Evolutionary conservation across 495 filamentous ascomycete genomes (phyloP).

Genomic region (Copromyces sp.): DNA sequence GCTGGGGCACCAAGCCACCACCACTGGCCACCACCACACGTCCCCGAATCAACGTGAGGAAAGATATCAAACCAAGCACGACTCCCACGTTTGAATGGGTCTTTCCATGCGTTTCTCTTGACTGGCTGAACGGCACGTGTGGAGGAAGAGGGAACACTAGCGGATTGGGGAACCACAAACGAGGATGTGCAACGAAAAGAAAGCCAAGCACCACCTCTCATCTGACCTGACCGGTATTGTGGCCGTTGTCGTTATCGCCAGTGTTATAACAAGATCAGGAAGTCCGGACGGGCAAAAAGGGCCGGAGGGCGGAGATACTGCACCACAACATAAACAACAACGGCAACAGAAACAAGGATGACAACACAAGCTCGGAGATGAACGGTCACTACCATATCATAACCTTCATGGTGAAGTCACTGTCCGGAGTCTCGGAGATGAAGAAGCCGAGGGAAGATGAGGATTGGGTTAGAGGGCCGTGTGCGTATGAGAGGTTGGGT

Average conservation of each 20-base stretch:
- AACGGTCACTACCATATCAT: background rate
- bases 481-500: background rate
- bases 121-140: background rate
- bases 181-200: background rate
- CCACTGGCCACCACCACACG: background rate
- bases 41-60: background rate
- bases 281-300: background rate
- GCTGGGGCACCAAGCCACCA: background rate
- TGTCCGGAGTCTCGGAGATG: background rate
- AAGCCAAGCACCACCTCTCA: background rate
- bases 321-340: background rate
- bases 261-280: background rate
- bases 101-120: background rate
- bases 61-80: background rate
- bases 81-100: background rate
- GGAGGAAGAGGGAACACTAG: no score
- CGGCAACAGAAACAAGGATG: background rate
- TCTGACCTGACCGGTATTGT: slow-evolving; percentile 4
- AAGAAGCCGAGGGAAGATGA: background rate
- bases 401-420: background rate
- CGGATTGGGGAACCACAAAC: background rate
- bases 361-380: background rate
- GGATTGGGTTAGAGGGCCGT: background rate
- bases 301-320: background rate
- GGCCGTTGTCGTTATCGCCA: background rate